phyloP scores from a whole-genome alignment of 148 eudicot genomes.

The Fagopyrum esculentum region DNA sequence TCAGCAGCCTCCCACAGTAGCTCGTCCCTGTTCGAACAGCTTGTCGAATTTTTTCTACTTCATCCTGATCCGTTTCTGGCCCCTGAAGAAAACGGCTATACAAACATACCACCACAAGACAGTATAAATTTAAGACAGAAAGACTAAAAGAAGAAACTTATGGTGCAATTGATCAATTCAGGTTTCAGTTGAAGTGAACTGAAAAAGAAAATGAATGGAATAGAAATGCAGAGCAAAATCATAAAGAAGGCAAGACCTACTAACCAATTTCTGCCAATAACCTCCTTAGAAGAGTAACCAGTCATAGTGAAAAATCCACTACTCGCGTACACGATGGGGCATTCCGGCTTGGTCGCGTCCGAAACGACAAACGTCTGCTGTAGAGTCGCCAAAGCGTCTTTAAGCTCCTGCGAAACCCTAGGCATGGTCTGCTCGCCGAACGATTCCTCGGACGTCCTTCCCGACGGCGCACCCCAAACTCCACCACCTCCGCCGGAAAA shows the following conservation, averaged over 20 bases:
- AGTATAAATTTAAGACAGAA: neutral
- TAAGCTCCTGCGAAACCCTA: conserved; percentile 80
- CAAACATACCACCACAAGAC: conserved; percentile 2
- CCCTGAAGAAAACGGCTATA: conserved; percentile 97
- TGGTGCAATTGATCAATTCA: no score
- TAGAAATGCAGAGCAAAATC: neutral
- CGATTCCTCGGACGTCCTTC: conserved; percentile 49
- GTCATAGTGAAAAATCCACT: conserved; percentile 93
- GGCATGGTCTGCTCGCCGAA: conserved; percentile 25
- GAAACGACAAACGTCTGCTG: conserved; percentile 97
- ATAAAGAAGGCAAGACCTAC: conserved; percentile 10
- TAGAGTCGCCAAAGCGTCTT: conserved; percentile 70
- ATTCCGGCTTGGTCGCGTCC: conserved; percentile 90
- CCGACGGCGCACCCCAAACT: conserved; percentile 2
- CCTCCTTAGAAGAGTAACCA: conserved; percentile 75
- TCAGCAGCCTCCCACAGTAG: conserved; percentile 86
- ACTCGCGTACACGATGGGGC: conserved; percentile 89
- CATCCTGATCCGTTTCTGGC: conserved; percentile 72
- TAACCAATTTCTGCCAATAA: conserved; percentile 88
- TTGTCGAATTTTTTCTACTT: conserved; percentile 69
- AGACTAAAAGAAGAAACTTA: neutral
- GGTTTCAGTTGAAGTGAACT: neutral
- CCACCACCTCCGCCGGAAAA: conserved; percentile 10
- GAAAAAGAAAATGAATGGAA: neutral
- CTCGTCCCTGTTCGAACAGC: conserved; percentile 70